These are phyloP conservation scores for Thermothelomyces thermophilus DNA, from an alignment of 2,329 filamentous ascomycete species.

Conservation along the genomic window DNA sequence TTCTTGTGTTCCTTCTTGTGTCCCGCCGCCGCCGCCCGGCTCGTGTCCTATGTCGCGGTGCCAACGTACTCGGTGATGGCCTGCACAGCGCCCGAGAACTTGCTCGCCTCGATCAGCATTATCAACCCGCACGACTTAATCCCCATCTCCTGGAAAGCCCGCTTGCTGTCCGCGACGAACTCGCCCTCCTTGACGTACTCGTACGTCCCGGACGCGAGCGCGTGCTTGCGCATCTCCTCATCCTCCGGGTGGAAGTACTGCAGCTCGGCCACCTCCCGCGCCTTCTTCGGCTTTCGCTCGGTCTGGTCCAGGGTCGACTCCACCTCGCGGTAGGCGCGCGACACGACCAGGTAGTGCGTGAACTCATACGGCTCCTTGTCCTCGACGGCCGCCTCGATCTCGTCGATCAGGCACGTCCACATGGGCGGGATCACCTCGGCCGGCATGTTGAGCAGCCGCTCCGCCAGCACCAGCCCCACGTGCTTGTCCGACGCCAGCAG, in stretches of 20 bases:
- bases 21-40: neutral
- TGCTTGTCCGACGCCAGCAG: conserved; percentile 50
- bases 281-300: conserved; percentile 61
- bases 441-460: conserved; percentile 96
- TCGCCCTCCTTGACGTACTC: conserved; percentile 78
- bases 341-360: conserved; percentile 84
- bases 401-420: conserved; percentile 89
- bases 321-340: conserved; percentile 88
- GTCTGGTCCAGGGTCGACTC: conserved; percentile 69
- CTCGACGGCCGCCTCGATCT: conserved; percentile 80
- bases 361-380: conserved; percentile 91
- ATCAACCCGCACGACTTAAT: conserved; percentile 77
- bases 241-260: conserved; percentile 98
- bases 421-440: conserved; percentile 85
- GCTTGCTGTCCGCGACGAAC: conserved; percentile 78
- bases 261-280: conserved; percentile 51
- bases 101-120: conserved; percentile 76
- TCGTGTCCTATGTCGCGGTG: conserved; percentile 18
- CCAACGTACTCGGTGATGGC: conserved; percentile 69
- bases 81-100: conserved; percentile 69
- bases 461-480: conserved; percentile 81
- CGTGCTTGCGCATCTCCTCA: conserved; percentile 75
- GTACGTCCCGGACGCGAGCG: conserved; percentile 62
- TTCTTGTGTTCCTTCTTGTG: neutral
- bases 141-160: conserved; percentile 89